Conservation (phyloP, 129 eudicot genomes). For the Ambrosia trifida region DNA sequence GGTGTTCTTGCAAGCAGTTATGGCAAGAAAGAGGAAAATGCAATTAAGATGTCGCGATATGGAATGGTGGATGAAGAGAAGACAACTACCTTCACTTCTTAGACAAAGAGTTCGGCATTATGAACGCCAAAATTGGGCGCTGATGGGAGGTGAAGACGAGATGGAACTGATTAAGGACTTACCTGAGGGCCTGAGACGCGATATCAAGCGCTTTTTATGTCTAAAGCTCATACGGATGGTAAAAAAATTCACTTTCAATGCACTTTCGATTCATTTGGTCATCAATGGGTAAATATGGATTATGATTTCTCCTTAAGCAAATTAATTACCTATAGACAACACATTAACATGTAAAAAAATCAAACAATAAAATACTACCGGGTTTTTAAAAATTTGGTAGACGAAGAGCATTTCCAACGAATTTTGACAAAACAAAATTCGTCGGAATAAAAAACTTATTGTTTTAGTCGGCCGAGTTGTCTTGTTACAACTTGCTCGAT, state of each 20-base stretch:
- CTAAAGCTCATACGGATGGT: constrained; percentile 85
- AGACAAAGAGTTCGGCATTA: constrained; percentile 84
- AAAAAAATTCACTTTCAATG: neutral
- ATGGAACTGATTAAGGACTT: constrained; percentile 84
- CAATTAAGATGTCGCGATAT: constrained; percentile 77
- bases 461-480: too few species aligned
- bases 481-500: too few species aligned
- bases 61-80: constrained; percentile 99
- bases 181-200: constrained; percentile 95
- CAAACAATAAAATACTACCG: too few species aligned
- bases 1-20: constrained; percentile 89
- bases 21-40: constrained; percentile 87
- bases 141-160: constrained; percentile 83
- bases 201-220: constrained; percentile 80
- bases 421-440: too few species aligned
- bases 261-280: neutral
- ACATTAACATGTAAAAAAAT: too few species aligned
- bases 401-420: too few species aligned
- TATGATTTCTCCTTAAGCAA: neutral
- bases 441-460: too few species aligned
- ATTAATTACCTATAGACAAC: neutral
- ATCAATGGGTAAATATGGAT: neutral
- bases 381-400: too few species aligned
- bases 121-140: constrained; percentile 77
- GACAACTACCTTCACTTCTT: constrained; percentile 73